Evolutionary conservation across 257 asterid species (phyloP).

Genomic region (Ocimum tenuiflorum): DNA sequence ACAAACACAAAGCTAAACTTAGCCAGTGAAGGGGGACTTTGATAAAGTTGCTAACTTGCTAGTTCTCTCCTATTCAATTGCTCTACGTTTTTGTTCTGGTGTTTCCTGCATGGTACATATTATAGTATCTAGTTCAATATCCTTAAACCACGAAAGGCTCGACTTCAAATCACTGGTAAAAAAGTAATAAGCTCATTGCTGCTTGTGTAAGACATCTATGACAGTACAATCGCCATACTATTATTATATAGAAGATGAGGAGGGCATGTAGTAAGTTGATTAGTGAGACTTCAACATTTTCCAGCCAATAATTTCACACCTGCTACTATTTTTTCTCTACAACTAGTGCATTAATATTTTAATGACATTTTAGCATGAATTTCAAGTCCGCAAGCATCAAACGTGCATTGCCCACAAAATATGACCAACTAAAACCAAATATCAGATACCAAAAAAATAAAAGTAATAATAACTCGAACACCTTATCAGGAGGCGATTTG

Average conservation of each 20-base stretch:
- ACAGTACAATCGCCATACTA: neutral
- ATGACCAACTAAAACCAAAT: neutral
- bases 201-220: neutral
- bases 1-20: no score
- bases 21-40: neutral
- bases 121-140: neutral
- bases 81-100: neutral
- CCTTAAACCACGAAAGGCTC: neutral
- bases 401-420: neutral
- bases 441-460: neutral
- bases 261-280: no score
- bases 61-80: neutral
- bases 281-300: no score
- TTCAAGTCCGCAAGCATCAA: neutral
- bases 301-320: neutral
- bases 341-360: neutral
- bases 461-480: conserved; percentile 9
- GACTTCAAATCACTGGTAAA: no score
- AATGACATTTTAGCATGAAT: neutral
- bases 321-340: neutral
- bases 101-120: neutral
- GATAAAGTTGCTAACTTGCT: neutral
- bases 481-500: conserved; percentile 88
- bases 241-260: no score
- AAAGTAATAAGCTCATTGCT: neutral